Base-by-base conservation (phyloP, 495 filamentous ascomycete species). In the Articulospora tetracladia region DNA sequence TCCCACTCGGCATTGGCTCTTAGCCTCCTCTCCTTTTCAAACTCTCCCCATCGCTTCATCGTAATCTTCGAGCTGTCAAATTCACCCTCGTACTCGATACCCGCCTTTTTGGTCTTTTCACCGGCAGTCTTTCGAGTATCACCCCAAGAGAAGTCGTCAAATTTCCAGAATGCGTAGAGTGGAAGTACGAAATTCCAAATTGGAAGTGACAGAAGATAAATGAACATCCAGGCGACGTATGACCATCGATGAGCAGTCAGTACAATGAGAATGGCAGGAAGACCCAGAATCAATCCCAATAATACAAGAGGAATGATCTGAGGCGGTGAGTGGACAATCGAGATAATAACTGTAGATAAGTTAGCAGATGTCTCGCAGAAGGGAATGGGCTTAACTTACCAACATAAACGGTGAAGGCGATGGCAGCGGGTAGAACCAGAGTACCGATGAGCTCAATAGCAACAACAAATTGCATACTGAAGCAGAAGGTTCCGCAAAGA, bases 111-210 rank as follows among this genome's bases (percentile, higher is more conserved):
- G 11, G 81, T 85, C 77, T 91, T 91, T 68, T 95, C 95, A 1
- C 92, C 93, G 1, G 86, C 92, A 13, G 93, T 96, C 83, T 98
- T 95, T 26, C 95, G 85, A 26, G 95, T 99, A 66, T 99, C 95
- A 62, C 95, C 95, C 94, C 95, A 99, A 68, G 90, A 94, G 79
- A 99, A 99, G 74, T 99, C 95, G 68, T 99, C 95, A 71, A 99
- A 99, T 72, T 99, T 97, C 95, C 95, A 99, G 78, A 91, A 99
- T 6, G 95, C 90, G 68, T 99, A 99, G 17, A 82, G 83, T 0
- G 95, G 95, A 2, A 99, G 87, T 17, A 99, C 80, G 64, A 97
- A 95, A 73, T 99, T 99, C 95, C 95, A 99, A 58, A 99, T 83
- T 0, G 95, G 95, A 0, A 99, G 85, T 0, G 94, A 97, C 44